These are phyloP conservation scores for Kitagawia praeruptora DNA, from an alignment of 129 eudicot genomes.

Conservation along the genomic window DNA sequence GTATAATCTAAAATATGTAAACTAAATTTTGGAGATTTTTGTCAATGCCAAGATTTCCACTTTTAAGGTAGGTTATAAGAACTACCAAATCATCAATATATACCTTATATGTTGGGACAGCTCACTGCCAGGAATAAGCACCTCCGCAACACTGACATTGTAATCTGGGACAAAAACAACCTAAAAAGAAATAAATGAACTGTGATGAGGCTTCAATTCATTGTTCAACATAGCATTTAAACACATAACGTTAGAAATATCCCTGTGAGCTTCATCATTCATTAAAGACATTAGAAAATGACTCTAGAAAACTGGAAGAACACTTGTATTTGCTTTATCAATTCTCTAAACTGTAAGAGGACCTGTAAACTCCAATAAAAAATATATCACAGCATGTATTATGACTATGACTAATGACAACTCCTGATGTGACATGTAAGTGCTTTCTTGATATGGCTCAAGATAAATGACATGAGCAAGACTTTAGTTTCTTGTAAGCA, in stretches of 20 bases:
- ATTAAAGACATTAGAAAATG: neutral
- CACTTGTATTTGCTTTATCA: neutral
- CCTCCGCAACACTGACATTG: constrained; percentile 94
- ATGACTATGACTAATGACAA: neutral
- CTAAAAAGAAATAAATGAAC: constrained; percentile 27
- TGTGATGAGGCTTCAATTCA: neutral
- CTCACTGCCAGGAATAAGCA: constrained; percentile 91
- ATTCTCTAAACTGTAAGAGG: neutral
- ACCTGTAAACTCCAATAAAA: neutral
- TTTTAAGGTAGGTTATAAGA: neutral
- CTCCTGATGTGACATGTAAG: neutral
- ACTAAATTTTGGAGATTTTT: neutral
- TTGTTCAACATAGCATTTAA: constrained; percentile 1
- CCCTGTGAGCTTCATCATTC: neutral
- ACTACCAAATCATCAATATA: constrained; percentile 6
- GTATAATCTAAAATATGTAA: neutral
- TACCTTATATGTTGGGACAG: constrained; percentile 92
- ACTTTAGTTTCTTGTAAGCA: neutral
- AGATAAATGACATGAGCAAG: neutral
- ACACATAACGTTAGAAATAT: neutral
- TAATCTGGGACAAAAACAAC: constrained; percentile 93
- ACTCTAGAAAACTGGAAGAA: neutral
- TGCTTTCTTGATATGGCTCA: constrained; percentile 3
- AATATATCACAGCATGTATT: neutral
- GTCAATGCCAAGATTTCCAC: neutral